A percentile compares a stretch with the other conserved stretches of the same genome.
These are phyloP conservation scores for Kluyveromyces sp. DNA, from an alignment of 1,139 yeast genomes.

Conservation along the genomic window DNA sequence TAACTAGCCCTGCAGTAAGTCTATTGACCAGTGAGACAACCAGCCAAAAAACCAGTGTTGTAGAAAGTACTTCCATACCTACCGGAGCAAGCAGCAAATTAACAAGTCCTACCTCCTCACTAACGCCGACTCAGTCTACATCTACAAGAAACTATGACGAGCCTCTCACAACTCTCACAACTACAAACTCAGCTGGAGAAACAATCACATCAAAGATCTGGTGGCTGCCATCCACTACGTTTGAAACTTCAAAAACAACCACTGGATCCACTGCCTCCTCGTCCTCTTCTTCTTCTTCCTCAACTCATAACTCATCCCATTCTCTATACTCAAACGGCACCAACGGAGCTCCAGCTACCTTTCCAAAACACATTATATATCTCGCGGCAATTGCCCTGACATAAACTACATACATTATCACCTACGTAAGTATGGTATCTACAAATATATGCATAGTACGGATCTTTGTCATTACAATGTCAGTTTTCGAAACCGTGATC, in stretches of 20 bases:
- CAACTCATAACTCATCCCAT: neutral
- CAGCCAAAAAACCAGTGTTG: too few relatives aligned
- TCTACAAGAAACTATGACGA: neutral
- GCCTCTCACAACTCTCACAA: constrained; percentile 7
- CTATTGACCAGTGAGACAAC: too few relatives aligned
- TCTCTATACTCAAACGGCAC: neutral
- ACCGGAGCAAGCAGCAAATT: too few relatives aligned
- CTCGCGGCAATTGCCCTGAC: neutral
- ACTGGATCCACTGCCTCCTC: constrained; percentile 1
- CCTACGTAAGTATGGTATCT: too few relatives aligned
- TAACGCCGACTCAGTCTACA: neutral
- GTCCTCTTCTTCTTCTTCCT: neutral
- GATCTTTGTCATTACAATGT: too few relatives aligned
- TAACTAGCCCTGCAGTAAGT: too few relatives aligned
- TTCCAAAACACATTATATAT: too few relatives aligned
- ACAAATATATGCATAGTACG: too few relatives aligned
- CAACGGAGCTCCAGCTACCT: neutral
- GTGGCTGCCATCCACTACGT: constrained; percentile 26
- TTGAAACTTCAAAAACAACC: constrained; percentile 11
- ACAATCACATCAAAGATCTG: constrained; percentile 24
- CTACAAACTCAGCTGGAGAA: constrained; percentile 19
- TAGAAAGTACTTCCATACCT: too few relatives aligned
- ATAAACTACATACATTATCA: too few relatives aligned
- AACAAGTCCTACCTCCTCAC: too few relatives aligned
- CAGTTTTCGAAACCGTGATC: too few relatives aligned